Base-by-base conservation (phyloP, 2,329 filamentous ascomycete species). In the Nannizzia gypsea region DNA sequence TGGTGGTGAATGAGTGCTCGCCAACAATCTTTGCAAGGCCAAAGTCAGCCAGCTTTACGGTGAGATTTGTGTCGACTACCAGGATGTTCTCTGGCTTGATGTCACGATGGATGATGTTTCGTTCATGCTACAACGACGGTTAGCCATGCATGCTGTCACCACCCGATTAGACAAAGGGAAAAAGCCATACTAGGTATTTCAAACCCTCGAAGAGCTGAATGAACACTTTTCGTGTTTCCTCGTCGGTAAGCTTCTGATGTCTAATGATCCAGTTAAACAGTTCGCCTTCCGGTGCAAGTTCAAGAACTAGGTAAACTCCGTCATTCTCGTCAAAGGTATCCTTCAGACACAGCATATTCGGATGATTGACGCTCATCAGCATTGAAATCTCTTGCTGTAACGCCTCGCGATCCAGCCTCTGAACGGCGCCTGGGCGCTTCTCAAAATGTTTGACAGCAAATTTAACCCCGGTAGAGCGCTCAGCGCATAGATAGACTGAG, bases 1-100 rank as follows among this genome's bases (percentile, higher is more conserved):
- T 97, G 0, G 91, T 96, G 1, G 93, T 97, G 71, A 99, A 99
- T 0, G 92, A 96, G 70, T 96, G 90, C 72, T 99, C 93, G 63
- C 95, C 95, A 65, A 99, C 96, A 65, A 99, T 97, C 76, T 99
- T 99, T 46, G 93, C 92, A 40, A 99, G 81, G 52, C 93, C 93
- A 73, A 99, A 99, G 73, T 99, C 93, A 20, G 91, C 93, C 63
- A 99, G 77, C 75, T 99, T 99, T 64, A 96, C 86, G 61, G 86
- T 85, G 28, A 96, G 76, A 36, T 93, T 81, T 68, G 89, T 90
- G 73, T 96, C 90, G 3, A 87, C 84, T 38, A 99, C 77, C 6
- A 99, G 77, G 36, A 99, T 97, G 68, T 97, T 97, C 71, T 97
- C 92, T 0, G 91, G 92, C 73, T 96, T 97, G 75, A 99, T 96